phyloP scores from a whole-genome alignment of 2,329 filamentous ascomycete genomes.

The Alternaria sp. region DNA sequence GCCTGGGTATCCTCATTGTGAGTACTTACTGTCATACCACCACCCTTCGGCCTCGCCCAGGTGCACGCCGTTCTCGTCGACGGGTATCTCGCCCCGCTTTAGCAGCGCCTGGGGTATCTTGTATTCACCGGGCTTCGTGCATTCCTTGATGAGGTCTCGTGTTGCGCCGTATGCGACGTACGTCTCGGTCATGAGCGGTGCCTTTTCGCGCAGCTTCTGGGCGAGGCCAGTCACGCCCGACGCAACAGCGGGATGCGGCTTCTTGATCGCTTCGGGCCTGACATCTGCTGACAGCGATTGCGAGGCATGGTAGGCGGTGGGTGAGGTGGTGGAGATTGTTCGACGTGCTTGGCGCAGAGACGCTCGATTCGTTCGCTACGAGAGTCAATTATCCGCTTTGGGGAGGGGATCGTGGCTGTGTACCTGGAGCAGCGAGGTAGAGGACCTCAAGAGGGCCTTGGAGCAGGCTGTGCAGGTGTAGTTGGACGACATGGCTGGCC shows the following conservation, averaged over 20 bases:
- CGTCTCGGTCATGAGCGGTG: constrained; percentile 57
- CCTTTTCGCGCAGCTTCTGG: constrained; percentile 39
- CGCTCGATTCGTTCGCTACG: constrained; percentile 29
- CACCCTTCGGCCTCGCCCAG: constrained; percentile 74
- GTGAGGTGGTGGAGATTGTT: constrained; percentile 31
- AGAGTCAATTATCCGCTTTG: constrained; percentile 20
- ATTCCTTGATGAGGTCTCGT: constrained; percentile 78
- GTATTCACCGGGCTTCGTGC: constrained; percentile 76
- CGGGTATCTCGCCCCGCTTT: constrained; percentile 70
- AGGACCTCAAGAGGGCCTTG: constrained; percentile 29
- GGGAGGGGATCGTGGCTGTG: background rate
- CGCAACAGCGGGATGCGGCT: constrained; percentile 18
- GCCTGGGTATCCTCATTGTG: background rate
- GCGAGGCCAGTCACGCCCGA: constrained; percentile 32
- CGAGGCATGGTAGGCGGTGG: constrained; percentile 32
- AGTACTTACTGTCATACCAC: constrained; percentile 78
- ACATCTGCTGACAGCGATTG: constrained; percentile 21
- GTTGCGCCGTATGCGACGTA: constrained; percentile 84
- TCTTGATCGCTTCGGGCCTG: constrained; percentile 25
- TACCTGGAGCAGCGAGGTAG: constrained; percentile 28
- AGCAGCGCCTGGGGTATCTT: constrained; percentile 71
- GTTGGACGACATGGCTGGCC: constrained; percentile 42
- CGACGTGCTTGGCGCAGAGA: constrained; percentile 25
- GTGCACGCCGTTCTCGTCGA: constrained; percentile 80
- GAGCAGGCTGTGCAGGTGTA: constrained; percentile 48